A percentile compares a stretch with the other conserved stretches of the same genome.
These are phyloP conservation scores for Suillus cothurnatus DNA, from an alignment of 768 basidiomycete species.

Conservation along the genomic window DNA sequence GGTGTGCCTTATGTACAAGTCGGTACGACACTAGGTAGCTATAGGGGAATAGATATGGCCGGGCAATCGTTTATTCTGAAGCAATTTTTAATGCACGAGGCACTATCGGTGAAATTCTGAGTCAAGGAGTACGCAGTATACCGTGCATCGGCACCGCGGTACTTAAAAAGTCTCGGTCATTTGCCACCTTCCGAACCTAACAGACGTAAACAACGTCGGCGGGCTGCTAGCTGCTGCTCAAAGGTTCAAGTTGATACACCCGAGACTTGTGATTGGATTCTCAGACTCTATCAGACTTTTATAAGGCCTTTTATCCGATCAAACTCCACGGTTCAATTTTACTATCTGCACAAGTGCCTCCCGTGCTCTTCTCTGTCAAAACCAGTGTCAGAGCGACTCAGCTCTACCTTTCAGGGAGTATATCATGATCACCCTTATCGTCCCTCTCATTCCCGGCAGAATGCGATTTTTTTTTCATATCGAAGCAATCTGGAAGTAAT, in stretches of 20 bases:
- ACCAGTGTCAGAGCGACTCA: not conserved
- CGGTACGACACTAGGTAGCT: not conserved
- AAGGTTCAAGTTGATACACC: no score
- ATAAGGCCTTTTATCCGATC: not conserved
- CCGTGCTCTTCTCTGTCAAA: not conserved
- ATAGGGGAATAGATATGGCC: not conserved
- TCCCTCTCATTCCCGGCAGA: not conserved
- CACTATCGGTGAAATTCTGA: not conserved
- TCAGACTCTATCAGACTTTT: not conserved
- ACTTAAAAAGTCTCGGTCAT: not conserved
- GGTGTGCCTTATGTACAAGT: not conserved
- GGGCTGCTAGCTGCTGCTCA: not conserved
- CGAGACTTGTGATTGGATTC: not conserved
- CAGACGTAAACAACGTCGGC: not conserved
- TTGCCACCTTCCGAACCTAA: not conserved
- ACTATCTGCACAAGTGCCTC: not conserved
- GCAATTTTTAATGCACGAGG: not conserved
- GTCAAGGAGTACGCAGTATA: not conserved
- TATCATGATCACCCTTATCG: not conserved
- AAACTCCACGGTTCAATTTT: slow-evolving; percentile 1
- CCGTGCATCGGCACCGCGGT: not conserved
- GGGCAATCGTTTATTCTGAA: not conserved
- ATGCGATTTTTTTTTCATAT: not conserved
- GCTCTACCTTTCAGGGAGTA: not conserved
- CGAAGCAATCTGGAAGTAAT: not conserved